Base-by-base conservation (phyloP, 805 yeast genomes). In the Starmerella riodocensis region DNA sequence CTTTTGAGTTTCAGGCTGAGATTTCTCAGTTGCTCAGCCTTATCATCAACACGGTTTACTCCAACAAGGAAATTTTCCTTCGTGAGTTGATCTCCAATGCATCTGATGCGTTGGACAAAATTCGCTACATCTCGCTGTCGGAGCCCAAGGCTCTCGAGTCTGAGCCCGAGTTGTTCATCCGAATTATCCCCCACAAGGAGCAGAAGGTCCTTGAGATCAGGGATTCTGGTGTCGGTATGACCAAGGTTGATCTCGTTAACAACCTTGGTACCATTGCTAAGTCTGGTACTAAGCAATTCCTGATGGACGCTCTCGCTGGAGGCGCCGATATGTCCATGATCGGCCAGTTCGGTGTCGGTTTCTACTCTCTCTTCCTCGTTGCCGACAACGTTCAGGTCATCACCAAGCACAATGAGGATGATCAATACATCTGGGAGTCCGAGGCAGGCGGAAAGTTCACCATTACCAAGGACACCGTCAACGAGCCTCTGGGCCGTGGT, bases 291-390 rank as follows among this genome's bases (percentile, higher is more conserved):
- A 91, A 91, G 73, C 84, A 94, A 55, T 91, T 91, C 67, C 46
- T 58, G 27, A 91, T 91, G 98, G 98, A 91, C 71, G 98, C 98
- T 53, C 74, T 93, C 53, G 79, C 94, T 52, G 97, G 96, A 51
- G 98, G 98, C 70, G 98, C 99, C 47, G 99, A 91, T 66, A 96
- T 91, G 49, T 86, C 97, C 51, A 91, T 91, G 98, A 91, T 91
- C 70, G 99, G 99, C 76, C 98, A 91, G 72, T 91, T 91, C 73
- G 99, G 99, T 85, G 98, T 91, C 57, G 99, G 99, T 78, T 91
- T 91, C 88, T 91, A 91, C 79, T 91, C 99, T 40, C 73, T 88
- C 54, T 91, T 91, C 82, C 76, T 91, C 71, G 98, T 91, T 62
- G 97, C 98, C 57, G 99, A 91, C 71, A 83, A 76, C 56, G 98